Base-by-base conservation (phyloP, 495 filamentous ascomycete species). In the Talaromyces liani region DNA sequence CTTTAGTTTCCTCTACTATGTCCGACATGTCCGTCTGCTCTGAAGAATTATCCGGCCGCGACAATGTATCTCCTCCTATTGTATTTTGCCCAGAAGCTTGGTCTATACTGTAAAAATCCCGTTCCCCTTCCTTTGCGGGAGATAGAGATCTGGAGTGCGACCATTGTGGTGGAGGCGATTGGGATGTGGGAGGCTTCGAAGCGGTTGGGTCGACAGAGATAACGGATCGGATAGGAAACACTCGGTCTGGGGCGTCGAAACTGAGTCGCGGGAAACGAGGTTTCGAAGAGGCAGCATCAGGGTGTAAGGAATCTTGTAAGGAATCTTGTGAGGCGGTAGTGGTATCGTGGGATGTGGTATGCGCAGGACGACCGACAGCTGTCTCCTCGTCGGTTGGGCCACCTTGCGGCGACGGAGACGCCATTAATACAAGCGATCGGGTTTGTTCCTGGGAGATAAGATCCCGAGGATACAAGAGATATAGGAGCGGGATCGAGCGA, bases 171-270 rank as follows among this genome's bases (percentile, higher is more conserved):
- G 62, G 55, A 18, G 55, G 62, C 53, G 60, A 53, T 27, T 63
- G 24, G 4, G 63, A 6, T 14, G 68, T 58, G 16, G 60, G 14
- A 49, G 41, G n/a, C 18, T 54, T 62, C 6, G 72, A 74, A 4
- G 64, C 65, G 3, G 75, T 71, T 41, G 87, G 82, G 65, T 89
- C 87, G 29, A 95, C 87, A 9, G 86, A 89, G 25, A 96, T 83
- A 27, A 90, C 87, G 12, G 89, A 93, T 39, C 88, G 84, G n/a
- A 95, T 89, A 12, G 91, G 91, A 63, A 92, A 96, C 22, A 96
- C 88, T 27, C 89, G 82, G 67, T 93, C 89, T 8, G 79, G 73
- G 18, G 71, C 70, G 49, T 76, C 76, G 27, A 77, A 76, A 39
- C 75, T 79, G 51, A 83, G 71, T 31, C 64, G 63, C 6, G 65